Conservation (phyloP, 805 yeast genomes). For the Jamesozyma rosinii region DNA sequence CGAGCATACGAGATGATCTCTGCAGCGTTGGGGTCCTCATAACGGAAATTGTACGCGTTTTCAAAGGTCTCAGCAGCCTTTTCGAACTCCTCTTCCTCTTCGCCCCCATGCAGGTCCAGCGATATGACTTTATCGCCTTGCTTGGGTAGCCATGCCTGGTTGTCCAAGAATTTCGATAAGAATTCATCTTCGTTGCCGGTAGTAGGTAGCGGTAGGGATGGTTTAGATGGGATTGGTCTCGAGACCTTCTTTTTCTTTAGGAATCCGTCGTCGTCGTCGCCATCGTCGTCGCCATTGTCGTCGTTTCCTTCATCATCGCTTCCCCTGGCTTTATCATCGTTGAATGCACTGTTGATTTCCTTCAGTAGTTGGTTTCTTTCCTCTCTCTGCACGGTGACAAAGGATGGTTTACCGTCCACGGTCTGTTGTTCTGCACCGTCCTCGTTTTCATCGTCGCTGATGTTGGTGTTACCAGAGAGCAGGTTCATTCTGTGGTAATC, state of each 20-base stretch:
- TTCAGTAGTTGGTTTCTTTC: slow-evolving; percentile 63
- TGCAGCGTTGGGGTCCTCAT: slow-evolving; percentile 82
- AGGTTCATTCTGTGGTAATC: slow-evolving; percentile 86
- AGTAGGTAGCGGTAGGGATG: slow-evolving; percentile 55
- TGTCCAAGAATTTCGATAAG: slow-evolving; percentile 58
- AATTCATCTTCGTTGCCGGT: slow-evolving; percentile 56
- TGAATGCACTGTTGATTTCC: slow-evolving; percentile 67
- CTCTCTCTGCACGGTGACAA: slow-evolving; percentile 62
- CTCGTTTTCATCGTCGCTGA: slow-evolving; percentile 42
- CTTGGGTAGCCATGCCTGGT: slow-evolving; percentile 85
- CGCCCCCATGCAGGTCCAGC: slow-evolving; percentile 36
- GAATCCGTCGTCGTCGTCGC: slow-evolving; percentile 38
- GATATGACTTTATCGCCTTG: slow-evolving; percentile 49
- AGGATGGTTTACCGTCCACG: slow-evolving; percentile 45
- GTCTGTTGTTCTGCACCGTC: slow-evolving; percentile 41
- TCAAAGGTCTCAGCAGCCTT: slow-evolving; percentile 88
- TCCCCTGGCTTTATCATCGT: slow-evolving; percentile 25
- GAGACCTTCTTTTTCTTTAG: slow-evolving; percentile 46
- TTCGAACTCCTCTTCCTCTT: slow-evolving; percentile 79
- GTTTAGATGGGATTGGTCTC: slow-evolving; percentile 26
- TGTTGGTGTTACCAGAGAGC: slow-evolving; percentile 53
- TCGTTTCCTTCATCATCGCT: slow-evolving; percentile 32
- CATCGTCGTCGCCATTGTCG: slow-evolving; percentile 34
- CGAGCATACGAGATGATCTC: slow-evolving; percentile 93
- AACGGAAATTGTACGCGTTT: slow-evolving; percentile 87